Evolutionary conservation across 306 rosid genomes (phyloP).

Genomic region (Chamaecrista fasciculata): DNA sequence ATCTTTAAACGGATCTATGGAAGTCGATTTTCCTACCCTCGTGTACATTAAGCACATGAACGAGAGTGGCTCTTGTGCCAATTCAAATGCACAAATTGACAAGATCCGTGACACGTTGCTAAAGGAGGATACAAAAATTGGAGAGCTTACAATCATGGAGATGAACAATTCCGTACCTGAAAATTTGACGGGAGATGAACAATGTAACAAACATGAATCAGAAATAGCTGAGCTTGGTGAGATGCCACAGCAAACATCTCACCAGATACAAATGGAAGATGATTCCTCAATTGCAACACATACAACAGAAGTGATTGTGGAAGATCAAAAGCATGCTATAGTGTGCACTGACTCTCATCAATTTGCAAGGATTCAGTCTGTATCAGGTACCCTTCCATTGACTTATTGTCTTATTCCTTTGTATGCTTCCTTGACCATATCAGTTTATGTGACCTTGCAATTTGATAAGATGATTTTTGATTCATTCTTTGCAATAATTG

Average conservation of each 20-base stretch:
- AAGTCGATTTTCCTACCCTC: conserved; percentile 25
- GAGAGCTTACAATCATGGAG: conserved; percentile 22
- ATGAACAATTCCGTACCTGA: conserved; percentile 27
- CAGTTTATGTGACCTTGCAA: neutral
- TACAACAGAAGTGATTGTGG: conserved; percentile 36
- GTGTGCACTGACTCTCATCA: conserved; percentile 30
- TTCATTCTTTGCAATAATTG: neutral
- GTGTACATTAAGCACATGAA: conserved; percentile 20
- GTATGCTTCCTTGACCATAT: neutral
- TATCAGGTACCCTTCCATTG: conserved; percentile 38
- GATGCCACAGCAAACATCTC: conserved; percentile 32
- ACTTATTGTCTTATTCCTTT: neutral
- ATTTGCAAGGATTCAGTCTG: conserved; percentile 29
- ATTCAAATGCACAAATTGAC: conserved; percentile 27
- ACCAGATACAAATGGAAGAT: conserved; percentile 24
- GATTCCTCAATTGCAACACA: conserved; percentile 31
- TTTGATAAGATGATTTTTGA: neutral
- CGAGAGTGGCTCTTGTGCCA: conserved; percentile 28
- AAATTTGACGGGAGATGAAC: conserved; percentile 29
- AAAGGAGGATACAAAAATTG: conserved; percentile 34
- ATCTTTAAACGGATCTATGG: conserved; percentile 19
- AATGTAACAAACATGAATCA: conserved; percentile 27
- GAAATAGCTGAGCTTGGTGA: conserved; percentile 30
- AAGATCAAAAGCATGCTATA: conserved; percentile 40
- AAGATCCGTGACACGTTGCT: conserved; percentile 21